phyloP scores from a whole-genome alignment of 805 yeast genomes.

The Ogataea nakhonphanomensis region DNA sequence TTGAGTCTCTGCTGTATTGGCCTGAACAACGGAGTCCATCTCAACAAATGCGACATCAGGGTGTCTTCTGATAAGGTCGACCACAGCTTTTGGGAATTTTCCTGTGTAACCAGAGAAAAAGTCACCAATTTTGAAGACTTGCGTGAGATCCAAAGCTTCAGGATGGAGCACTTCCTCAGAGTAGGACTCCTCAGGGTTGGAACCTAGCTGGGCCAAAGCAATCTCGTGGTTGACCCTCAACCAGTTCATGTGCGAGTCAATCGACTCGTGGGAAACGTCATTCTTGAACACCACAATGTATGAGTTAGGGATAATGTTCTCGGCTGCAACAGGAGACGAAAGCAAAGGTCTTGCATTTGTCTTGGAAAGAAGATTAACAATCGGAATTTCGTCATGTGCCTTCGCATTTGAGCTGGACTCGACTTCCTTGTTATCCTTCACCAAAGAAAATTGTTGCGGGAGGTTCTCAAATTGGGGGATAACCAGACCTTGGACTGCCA shows the following conservation, averaged over 20 bases:
- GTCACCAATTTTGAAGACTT: conserved; percentile 57
- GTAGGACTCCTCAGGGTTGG: conserved; percentile 19
- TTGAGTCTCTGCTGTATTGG: conserved; percentile 63
- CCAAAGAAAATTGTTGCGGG: conserved; percentile 19
- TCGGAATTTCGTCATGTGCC: conserved; percentile 1
- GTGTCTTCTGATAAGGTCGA: conserved; percentile 61
- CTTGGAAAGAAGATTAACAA: conserved; percentile 15
- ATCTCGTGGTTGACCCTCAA: conserved; percentile 52
- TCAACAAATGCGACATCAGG: conserved; percentile 63
- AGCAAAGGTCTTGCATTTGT: conserved; percentile 45
- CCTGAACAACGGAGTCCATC: conserved; percentile 66
- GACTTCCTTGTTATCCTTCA: conserved; percentile 3
- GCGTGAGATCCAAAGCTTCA: conserved; percentile 51
- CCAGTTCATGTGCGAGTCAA: conserved; percentile 65
- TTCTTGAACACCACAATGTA: conserved; percentile 86
- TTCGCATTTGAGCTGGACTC: conserved; percentile 8
- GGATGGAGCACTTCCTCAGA: conserved; percentile 9
- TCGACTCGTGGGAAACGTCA: conserved; percentile 48
- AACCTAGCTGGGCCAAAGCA: conserved; percentile 28
- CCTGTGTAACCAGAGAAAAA: conserved; percentile 80
- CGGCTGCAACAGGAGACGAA: conserved; percentile 39
- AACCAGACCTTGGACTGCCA: conserved; percentile 50
- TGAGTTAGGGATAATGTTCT: conserved; percentile 60
- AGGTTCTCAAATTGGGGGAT: conserved; percentile 43
- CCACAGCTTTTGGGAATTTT: conserved; percentile 67